These are phyloP conservation scores for Gossypium anomalum DNA, from an alignment of 345 rosid genomes.

Conservation along the genomic window DNA sequence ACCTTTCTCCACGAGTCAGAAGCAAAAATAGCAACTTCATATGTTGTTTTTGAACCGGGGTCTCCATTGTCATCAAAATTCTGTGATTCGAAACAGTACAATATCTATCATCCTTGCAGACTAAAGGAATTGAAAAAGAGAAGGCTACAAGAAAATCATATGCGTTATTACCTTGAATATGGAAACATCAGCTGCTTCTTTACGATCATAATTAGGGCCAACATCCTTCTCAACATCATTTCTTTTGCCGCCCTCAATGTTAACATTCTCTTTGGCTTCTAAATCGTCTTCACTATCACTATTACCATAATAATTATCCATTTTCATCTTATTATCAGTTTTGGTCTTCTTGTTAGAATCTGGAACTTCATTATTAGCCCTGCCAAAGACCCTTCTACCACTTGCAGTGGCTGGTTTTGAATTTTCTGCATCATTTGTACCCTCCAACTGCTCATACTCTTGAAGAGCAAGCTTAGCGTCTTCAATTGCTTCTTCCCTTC, in stretches of 20 bases:
- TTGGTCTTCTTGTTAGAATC: constrained; percentile 30
- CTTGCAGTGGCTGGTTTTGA: constrained; percentile 26
- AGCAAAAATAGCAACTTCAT: constrained; percentile 70
- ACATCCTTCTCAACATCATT: constrained; percentile 29
- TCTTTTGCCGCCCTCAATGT: constrained; percentile 23
- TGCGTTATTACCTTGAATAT: constrained; percentile 38
- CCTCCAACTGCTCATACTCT: constrained; percentile 69
- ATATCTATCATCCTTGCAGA: constrained; percentile 11
- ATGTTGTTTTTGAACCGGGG: constrained; percentile 64
- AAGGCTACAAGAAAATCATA: constrained; percentile 9
- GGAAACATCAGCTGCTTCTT: constrained; percentile 16
- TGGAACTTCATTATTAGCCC: constrained; percentile 40
- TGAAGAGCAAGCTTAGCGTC: constrained; percentile 76
- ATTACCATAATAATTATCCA: constrained; percentile 40
- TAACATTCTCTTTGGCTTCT: constrained; percentile 35
- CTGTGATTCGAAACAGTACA: constrained; percentile 31
- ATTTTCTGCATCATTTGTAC: constrained; percentile 38
- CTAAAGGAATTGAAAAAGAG: neutral
- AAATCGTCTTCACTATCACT: constrained; percentile 66
- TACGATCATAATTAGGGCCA: constrained; percentile 10
- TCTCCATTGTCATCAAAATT: constrained; percentile 42
- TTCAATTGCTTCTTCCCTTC: constrained; percentile 59
- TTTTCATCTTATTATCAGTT: constrained; percentile 29
- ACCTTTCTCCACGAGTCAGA: constrained; percentile 83
- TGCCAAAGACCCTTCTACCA: constrained; percentile 87